These are phyloP conservation scores for Aspergillus uvarum DNA, from an alignment of 2,329 filamentous ascomycete species.

Conservation along the genomic window DNA sequence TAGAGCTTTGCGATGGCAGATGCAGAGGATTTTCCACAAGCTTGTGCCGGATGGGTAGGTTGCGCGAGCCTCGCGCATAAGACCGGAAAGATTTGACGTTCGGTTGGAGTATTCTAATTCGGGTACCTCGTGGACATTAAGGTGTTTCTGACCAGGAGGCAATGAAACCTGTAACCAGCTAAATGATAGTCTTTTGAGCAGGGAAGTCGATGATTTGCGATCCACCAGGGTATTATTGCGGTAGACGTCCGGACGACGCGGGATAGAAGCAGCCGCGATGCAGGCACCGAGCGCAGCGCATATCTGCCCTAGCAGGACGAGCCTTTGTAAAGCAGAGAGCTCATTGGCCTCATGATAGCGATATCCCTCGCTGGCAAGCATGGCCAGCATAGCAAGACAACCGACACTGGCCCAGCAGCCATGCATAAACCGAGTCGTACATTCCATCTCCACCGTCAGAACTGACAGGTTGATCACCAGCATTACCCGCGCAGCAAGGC, in stretches of 20 bases:
- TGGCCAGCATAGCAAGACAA: neutral
- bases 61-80: neutral
- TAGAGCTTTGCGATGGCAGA: neutral
- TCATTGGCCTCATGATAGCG: neutral
- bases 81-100: neutral
- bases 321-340: neutral
- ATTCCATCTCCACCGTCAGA: neutral
- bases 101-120: neutral
- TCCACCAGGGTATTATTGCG: neutral
- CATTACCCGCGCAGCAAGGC: neutral
- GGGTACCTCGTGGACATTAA: neutral
- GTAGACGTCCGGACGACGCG: slow-evolving; percentile 2
- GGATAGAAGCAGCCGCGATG: neutral
- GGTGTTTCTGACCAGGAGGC: neutral
- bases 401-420: neutral
- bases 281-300: neutral
- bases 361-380: neutral
- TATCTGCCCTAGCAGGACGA: neutral
- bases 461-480: neutral
- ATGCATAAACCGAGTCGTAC: neutral
- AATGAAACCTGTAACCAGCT: neutral
- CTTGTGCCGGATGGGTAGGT: neutral
- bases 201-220: slow-evolving; percentile 1
- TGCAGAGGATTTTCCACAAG: neutral
- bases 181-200: neutral